A percentile compares a stretch with the other conserved stretches of the same genome.
phyloP scores from a whole-genome alignment of 148 eudicot species.

The Silene uniflora region DNA sequence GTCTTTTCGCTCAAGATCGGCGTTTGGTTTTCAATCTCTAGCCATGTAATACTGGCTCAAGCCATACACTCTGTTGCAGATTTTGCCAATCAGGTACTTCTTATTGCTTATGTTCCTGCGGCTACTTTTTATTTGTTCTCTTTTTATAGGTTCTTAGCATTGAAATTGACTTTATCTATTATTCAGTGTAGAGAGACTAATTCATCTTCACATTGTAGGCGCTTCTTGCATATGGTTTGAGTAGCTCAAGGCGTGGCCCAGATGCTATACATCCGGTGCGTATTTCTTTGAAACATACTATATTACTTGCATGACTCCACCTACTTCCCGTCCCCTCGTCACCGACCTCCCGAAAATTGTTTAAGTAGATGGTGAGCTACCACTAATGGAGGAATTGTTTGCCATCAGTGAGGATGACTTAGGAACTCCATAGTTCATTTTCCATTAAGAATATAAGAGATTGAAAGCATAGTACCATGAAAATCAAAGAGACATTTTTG shows the following conservation, averaged over 20 bases:
- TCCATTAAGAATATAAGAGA: no score
- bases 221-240: slow-evolving; percentile 46
- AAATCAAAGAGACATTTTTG: no score
- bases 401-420: no score
- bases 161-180: slow-evolving; percentile 13
- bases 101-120: slow-evolving; percentile 1
- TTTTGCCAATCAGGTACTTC: slow-evolving; percentile 86
- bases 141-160: background rate
- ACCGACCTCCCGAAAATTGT: background rate
- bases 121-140: background rate
- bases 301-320: background rate
- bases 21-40: slow-evolving; percentile 79
- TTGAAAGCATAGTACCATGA: no score
- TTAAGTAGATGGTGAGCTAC: background rate
- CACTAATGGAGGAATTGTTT: background rate
- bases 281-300: slow-evolving; percentile 11
- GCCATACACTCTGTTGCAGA: slow-evolving; percentile 86
- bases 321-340: background rate
- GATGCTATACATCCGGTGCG: slow-evolving; percentile 99
- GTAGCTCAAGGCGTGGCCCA: slow-evolving; percentile 93
- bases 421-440: no score
- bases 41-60: slow-evolving; percentile 95
- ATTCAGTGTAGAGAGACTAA: slow-evolving; percentile 37
- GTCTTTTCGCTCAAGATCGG: slow-evolving; percentile 97
- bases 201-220: slow-evolving; percentile 54